phyloP scores from a whole-genome alignment of 108 stramenopile species.

The Nitzschia palea region DNA sequence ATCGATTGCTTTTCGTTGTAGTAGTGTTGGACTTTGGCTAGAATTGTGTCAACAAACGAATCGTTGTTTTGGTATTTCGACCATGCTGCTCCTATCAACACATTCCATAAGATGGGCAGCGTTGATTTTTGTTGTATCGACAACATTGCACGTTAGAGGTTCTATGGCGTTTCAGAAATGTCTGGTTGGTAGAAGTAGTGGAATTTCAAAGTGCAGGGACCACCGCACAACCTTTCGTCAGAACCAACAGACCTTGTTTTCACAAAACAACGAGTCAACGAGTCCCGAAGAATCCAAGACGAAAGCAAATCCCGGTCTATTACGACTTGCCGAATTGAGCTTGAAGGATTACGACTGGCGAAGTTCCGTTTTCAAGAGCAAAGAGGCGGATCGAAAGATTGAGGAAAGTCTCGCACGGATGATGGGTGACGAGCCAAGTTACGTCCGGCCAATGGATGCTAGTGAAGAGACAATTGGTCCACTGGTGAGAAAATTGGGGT shows the following conservation, averaged over 20 bases:
- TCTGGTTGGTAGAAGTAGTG: too few species aligned
- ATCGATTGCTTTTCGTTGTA: too few species aligned
- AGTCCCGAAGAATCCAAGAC: background rate
- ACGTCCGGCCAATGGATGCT: constrained; percentile 88
- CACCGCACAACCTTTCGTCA: background rate
- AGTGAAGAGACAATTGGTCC: constrained; percentile 67
- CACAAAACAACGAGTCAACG: background rate
- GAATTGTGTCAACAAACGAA: too few species aligned
- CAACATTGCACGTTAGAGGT: background rate
- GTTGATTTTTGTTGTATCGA: background rate
- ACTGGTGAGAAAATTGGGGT: constrained; percentile 41
- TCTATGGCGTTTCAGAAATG: background rate
- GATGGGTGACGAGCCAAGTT: constrained; percentile 78
- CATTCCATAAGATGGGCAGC: too few species aligned
- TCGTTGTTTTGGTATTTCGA: too few species aligned
- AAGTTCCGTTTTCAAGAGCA: constrained; percentile 65
- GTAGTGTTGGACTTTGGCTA: too few species aligned
- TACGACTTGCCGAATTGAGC: constrained; percentile 61
- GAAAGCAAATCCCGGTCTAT: constrained; percentile 23
- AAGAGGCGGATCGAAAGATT: constrained; percentile 77
- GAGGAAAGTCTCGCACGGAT: constrained; percentile 73
- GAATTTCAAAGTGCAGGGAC: too few species aligned
- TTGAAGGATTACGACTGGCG: constrained; percentile 84
- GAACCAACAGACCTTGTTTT: too few species aligned
- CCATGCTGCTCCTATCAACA: too few species aligned